Evolutionary conservation across 164 flowering plant species (phyloP).

Genomic region (Dillenia turbinata): DNA sequence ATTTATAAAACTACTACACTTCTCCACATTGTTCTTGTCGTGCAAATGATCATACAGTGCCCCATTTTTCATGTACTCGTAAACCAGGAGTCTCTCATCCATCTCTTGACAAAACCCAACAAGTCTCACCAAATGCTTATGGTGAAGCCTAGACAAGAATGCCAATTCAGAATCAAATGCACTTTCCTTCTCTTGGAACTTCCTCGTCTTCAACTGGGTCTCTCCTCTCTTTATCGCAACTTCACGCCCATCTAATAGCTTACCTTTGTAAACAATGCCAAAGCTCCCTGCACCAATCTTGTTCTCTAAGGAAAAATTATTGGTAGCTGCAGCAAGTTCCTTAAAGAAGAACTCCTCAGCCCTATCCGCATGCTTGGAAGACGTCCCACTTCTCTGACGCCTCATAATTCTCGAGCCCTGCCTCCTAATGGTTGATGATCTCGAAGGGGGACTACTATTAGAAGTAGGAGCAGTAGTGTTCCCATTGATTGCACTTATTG

Average conservation of each 20-base stretch:
- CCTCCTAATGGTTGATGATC: slow-evolving; percentile 68
- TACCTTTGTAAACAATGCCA: slow-evolving; percentile 79
- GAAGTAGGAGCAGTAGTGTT: slow-evolving; percentile 24
- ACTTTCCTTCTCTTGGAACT: slow-evolving; percentile 78
- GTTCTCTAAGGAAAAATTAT: slow-evolving; percentile 63
- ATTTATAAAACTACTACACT: slow-evolving; percentile 47
- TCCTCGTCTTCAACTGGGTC: slow-evolving; percentile 35
- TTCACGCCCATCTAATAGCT: slow-evolving; percentile 64
- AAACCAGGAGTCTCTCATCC: slow-evolving; percentile 84
- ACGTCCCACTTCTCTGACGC: slow-evolving; percentile 93
- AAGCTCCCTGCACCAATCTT: slow-evolving; percentile 91
- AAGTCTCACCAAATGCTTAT: slow-evolving; percentile 84
- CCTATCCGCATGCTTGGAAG: slow-evolving; percentile 66
- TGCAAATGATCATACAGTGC: slow-evolving; percentile 89
- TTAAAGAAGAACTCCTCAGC: slow-evolving; percentile 74
- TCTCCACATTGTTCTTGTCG: slow-evolving; percentile 43
- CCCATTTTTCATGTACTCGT: slow-evolving; percentile 92
- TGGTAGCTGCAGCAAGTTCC: slow-evolving; percentile 73
- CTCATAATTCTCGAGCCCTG: slow-evolving; percentile 69
- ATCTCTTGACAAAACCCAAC: slow-evolving; percentile 89
- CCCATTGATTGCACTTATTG: slow-evolving; percentile 43
- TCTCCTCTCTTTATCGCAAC: slow-evolving; percentile 95
- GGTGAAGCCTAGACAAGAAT: slow-evolving; percentile 84
- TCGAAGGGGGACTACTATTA: slow-evolving; percentile 35
- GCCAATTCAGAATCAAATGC: slow-evolving; percentile 90